Evolutionary conservation across 1,284 basidiomycete species (phyloP), one percentile per base, ranked within the genome.

Genomic region (Cutaneotrichosporon cyanovorans): DNA sequence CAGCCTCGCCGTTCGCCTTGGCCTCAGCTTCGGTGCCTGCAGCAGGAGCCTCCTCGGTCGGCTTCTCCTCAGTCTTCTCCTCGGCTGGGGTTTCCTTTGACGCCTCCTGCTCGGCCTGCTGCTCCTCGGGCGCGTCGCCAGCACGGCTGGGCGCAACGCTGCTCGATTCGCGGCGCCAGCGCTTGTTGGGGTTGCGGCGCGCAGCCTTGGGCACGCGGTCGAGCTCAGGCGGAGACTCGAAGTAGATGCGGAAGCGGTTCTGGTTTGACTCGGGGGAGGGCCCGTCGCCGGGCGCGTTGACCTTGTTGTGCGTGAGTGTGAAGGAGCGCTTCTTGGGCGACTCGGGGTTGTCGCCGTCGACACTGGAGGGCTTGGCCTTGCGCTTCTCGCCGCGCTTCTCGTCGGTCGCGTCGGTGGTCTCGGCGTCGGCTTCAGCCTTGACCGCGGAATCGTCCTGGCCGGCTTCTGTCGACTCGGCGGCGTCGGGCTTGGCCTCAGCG

Each of bases 121-220:
- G 63, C 45, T 69, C 65, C 49, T 66, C 65, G 18, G 57, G 54
- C 8, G 42, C 30, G 45, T 45, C 50, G 34, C 37, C 55, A 15
- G 45, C 51, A 40, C 48, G 44, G 50, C 53, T 59, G 21, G 61
- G 63, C n/a, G 60, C 65, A 22, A 62, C 59, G 51, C 61, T 60
- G 46, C 53, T 62, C 38, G 50, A 79, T 75, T 58, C 75, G 76
- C 62, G 81, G 75, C 56, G 80, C 79, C 63, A 84, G 79, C 71
- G 83, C 82, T 60, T 78, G 63, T 73, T 87, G 38, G 50, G 58
- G 47, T 56, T 64, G 44, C 53, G 41, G 40, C 37, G 54, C 42
- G 48, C 44, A 10, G 62, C 56, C 55, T 68, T 68, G 8, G 66
- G 62, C 4, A 66, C 60, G 11, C 65, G 60, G 48, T 71, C 70